These are phyloP conservation scores for Pseudogymnoascus sp. DNA, from an alignment of 2,329 filamentous ascomycete genomes.

Conservation along the genomic window DNA sequence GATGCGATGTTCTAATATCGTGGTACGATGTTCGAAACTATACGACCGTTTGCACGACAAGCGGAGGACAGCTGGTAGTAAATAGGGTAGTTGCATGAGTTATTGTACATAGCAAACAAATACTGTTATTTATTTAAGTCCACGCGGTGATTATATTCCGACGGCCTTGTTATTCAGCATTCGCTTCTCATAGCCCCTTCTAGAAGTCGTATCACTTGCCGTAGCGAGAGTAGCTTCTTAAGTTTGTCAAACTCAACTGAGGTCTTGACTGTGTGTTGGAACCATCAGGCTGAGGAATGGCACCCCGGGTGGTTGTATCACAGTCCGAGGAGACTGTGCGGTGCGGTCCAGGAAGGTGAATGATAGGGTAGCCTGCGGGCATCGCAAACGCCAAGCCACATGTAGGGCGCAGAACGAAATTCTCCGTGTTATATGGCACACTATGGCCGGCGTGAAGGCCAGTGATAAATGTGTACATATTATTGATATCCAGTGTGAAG, in stretches of 20 bases:
- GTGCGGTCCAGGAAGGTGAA: not conserved
- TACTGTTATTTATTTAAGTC: not conserved
- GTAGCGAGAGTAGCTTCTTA: not conserved
- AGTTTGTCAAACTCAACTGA: not conserved
- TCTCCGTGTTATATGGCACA: not conserved
- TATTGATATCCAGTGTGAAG: not conserved
- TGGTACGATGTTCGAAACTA: not conserved
- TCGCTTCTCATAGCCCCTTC: not conserved
- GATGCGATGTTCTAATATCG: not conserved
- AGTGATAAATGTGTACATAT: not conserved
- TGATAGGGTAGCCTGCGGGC: not conserved
- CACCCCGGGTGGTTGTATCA: not conserved
- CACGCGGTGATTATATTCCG: not conserved
- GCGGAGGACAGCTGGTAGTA: not conserved
- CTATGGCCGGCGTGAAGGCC: not conserved
- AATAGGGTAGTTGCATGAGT: not conserved
- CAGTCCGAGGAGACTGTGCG: not conserved
- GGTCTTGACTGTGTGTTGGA: not conserved
- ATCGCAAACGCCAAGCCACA: not conserved
- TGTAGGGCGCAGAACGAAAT: not conserved
- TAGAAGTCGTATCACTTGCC: not conserved
- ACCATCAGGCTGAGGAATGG: not conserved
- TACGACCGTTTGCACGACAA: not conserved
- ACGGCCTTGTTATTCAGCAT: not conserved
- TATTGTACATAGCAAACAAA: not conserved